Evolutionary conservation across 495 filamentous ascomycete genomes (phyloP), one percentile per base, ranked within the genome.

Genomic region (Neurospora tetrasperma): DNA sequence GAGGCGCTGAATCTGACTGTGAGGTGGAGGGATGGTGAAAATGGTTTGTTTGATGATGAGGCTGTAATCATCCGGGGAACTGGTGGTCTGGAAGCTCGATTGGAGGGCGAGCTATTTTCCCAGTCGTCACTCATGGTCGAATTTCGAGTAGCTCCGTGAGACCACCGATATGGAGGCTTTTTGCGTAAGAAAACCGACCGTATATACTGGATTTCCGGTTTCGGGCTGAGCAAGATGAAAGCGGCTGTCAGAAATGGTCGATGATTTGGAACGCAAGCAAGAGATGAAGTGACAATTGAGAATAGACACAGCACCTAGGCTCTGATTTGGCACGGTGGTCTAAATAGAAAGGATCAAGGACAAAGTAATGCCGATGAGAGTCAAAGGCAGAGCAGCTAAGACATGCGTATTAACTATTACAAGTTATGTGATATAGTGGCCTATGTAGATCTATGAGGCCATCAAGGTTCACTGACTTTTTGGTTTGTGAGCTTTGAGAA

Each of bases 1-100:
- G 92, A 88, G 72, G 91, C 90, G 69, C 93, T 91, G 88, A 98
- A 98, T 80, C 94, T 93, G 81, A 98, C 89, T 23, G 90, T 94
- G 27, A 97, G 86, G 77, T 89, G 87, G 68, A 94, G 82, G 71
- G 86, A 82, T 27, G 81, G 76, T 42, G 76, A 73, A 6, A 74
- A 75, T 68, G 75, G 74, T 5, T 68, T 71, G 41, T 39, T 72
- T 2, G 71, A 71, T 27, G 72, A 71, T 0, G 75, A 69, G 12
- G 66, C 46, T 39, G 74, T 74, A 42, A 39, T 76, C 66, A 66
- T 68, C 27, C 72, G 48, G 39, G 42, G 72, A 20, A 41, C 69
- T 5, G 73, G 46, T 54, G 46, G 5, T 27, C 46, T 54, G 46
- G 46, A n/a, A 72, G 75, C 38, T 27, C 31, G 42, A 66, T 35